Percentiles rank a stretch among this genome's conserved stretches.
phyloP scores from a whole-genome alignment of 805 yeast species.

The Saccharomycopsis sp. region DNA sequence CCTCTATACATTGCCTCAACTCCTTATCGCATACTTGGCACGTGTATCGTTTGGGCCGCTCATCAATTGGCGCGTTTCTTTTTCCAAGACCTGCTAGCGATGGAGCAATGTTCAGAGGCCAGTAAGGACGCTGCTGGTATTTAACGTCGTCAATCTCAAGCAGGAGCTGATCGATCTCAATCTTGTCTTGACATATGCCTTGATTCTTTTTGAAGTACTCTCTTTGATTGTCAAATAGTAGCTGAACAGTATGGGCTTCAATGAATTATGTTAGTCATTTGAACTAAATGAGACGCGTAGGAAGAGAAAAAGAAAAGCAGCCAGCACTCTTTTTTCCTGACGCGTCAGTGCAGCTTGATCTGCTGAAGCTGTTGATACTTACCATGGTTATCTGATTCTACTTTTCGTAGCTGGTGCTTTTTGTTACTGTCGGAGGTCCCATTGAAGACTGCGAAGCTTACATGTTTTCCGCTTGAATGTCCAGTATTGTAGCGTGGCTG shows the following conservation, averaged over 20 bases:
- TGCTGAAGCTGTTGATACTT: background rate
- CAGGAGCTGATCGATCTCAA: background rate
- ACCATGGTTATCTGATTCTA: slow-evolving; percentile 13
- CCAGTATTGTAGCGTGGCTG: background rate
- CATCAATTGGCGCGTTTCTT: background rate
- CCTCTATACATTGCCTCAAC: slow-evolving; percentile 1
- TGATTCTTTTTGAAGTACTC: slow-evolving; percentile 7
- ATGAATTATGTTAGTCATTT: background rate
- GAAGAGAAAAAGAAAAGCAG: background rate
- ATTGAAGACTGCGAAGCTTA: background rate
- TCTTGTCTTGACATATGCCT: background rate
- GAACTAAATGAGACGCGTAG: too few relatives aligned
- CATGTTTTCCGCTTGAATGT: background rate
- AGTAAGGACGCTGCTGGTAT: slow-evolving; percentile 11
- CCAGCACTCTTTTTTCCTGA: background rate
- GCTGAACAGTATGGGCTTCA: slow-evolving; percentile 14
- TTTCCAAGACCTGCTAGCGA: background rate
- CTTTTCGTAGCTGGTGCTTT: slow-evolving; percentile 2
- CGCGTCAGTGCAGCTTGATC: too few relatives aligned
- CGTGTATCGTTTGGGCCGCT: background rate
- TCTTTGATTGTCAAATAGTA: slow-evolving; percentile 11
- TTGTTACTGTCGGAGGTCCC: background rate
- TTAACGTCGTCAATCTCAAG: slow-evolving; percentile 2
- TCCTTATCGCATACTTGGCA: slow-evolving; percentile 13
- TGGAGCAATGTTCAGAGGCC: slow-evolving; percentile 4